Evolutionary conservation across 208 protist genomes (phyloP).

Genomic region (Trypanosoma conorhini): DNA sequence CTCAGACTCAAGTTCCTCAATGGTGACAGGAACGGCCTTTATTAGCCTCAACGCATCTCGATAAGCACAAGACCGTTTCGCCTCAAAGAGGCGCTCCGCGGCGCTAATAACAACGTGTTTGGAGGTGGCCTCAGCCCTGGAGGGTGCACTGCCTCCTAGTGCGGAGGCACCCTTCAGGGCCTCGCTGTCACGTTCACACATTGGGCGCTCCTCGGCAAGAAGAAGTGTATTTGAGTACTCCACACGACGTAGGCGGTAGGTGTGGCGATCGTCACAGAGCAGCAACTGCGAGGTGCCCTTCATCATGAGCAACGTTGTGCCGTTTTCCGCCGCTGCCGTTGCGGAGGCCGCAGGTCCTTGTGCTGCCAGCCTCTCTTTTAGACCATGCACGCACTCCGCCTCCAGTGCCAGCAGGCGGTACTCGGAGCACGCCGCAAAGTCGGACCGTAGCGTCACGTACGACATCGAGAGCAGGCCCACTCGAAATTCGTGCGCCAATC

Average conservation of each 20-base stretch:
- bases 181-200: conserved; percentile 6
- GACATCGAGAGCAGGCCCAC: conserved; percentile 30
- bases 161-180: not conserved
- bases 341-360: not conserved
- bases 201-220: conserved; percentile 35
- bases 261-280: conserved; percentile 33
- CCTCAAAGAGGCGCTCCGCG: conserved; percentile 54
- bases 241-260: conserved; percentile 50
- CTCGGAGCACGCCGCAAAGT: conserved; percentile 39
- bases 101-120: conserved; percentile 39
- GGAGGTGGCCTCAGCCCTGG: not conserved
- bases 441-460: conserved; percentile 36
- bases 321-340: not conserved
- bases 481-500: not conserved
- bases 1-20: conserved; percentile 48
- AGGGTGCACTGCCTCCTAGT: not conserved
- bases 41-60: conserved; percentile 31
- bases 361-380: conserved; percentile 16
- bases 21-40: conserved; percentile 35
- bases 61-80: conserved; percentile 34
- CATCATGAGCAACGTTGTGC: conserved; percentile 31
- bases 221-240: conserved; percentile 86
- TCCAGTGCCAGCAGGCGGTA: conserved; percentile 58
- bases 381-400: conserved; percentile 22
- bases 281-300: conserved; percentile 45